A percentile compares a stretch with the other conserved stretches of the same genome.
Evolutionary conservation across 768 basidiomycete species (phyloP).

Genomic region (Pleurotus ostreatus): DNA sequence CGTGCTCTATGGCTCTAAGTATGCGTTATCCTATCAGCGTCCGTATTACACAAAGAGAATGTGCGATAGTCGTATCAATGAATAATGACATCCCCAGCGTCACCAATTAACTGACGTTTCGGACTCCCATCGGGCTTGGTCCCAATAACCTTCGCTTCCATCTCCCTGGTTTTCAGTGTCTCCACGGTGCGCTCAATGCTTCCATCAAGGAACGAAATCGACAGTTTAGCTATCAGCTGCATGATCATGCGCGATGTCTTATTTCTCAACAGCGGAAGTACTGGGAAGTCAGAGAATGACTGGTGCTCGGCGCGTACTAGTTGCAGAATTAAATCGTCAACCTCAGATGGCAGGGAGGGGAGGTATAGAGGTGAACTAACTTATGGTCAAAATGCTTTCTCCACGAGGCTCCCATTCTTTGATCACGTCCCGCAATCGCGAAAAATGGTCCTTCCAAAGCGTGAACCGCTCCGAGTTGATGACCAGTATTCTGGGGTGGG

Average conservation of each 20-base stretch:
- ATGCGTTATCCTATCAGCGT: background rate
- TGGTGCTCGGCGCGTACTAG: constrained; percentile 43
- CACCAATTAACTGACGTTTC: constrained; percentile 38
- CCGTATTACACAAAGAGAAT: background rate
- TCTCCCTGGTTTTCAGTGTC: constrained; percentile 25
- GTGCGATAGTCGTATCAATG: constrained; percentile 20
- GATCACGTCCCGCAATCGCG: constrained; percentile 49
- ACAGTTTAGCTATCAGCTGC: constrained; percentile 30
- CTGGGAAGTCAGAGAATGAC: constrained; percentile 45
- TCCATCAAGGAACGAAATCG: constrained; percentile 40
- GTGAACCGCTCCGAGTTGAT: constrained; percentile 80
- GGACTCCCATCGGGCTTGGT: constrained; percentile 41
- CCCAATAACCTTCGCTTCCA: constrained; percentile 37
- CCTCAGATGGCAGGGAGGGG: background rate
- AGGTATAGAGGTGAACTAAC: constrained; percentile 23
- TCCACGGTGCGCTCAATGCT: constrained; percentile 29
- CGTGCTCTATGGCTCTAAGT: background rate
- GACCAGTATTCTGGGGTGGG: constrained; percentile 47
- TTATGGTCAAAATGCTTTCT: constrained; percentile 42
- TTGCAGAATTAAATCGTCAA: too few relatives aligned
- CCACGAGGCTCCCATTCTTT: constrained; percentile 49
- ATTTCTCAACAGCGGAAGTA: constrained; percentile 36
- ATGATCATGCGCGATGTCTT: constrained; percentile 28
- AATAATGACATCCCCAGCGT: constrained; percentile 39
- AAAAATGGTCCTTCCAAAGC: constrained; percentile 74